Conservation (phyloP, 1,139 yeast species). For the Yamadazyma sp. region DNA sequence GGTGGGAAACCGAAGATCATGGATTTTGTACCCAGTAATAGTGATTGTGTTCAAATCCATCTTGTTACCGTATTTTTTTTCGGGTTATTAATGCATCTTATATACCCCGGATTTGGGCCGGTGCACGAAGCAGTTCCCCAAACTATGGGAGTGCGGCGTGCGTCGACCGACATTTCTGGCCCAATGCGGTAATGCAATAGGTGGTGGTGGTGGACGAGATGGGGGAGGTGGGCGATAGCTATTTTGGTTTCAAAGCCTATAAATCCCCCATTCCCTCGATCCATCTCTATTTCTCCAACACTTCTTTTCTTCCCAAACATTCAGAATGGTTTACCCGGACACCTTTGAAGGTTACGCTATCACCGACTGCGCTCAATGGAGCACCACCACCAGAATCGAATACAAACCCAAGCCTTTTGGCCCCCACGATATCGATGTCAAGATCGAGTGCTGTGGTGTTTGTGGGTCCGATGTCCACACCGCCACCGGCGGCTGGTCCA, state of each 20-base stretch:
- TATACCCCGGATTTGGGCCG: constrained; percentile 1
- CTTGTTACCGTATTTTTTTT: neutral
- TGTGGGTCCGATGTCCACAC: constrained; percentile 47
- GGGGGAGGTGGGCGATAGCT: constrained; percentile 3
- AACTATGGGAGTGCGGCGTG: neutral
- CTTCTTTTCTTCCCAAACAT: too few species aligned
- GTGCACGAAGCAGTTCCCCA: too few species aligned
- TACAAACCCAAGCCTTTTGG: constrained; percentile 32
- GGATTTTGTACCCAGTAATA: constrained; percentile 21
- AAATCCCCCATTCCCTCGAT: neutral
- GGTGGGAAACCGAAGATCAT: constrained; percentile 32
- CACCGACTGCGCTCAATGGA: constrained; percentile 33
- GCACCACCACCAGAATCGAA: constrained; percentile 32
- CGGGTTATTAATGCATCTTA: neutral
- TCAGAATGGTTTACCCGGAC: constrained; percentile 25
- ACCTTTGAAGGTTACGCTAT: constrained; percentile 49
- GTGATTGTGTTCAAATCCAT: constrained; percentile 8
- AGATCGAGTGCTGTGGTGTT: constrained; percentile 38
- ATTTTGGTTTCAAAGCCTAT: neutral
- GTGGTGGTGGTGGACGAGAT: neutral
- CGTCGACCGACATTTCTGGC: neutral
- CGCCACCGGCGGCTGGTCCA: constrained; percentile 42
- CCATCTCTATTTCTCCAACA: too few species aligned
- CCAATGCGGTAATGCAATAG: neutral
- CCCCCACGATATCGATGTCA: constrained; percentile 34